Percentiles rank a stretch among this genome's conserved stretches.
Conservation (phyloP, 2,329 filamentous ascomycete genomes). For the Alternaria panax region DNA sequence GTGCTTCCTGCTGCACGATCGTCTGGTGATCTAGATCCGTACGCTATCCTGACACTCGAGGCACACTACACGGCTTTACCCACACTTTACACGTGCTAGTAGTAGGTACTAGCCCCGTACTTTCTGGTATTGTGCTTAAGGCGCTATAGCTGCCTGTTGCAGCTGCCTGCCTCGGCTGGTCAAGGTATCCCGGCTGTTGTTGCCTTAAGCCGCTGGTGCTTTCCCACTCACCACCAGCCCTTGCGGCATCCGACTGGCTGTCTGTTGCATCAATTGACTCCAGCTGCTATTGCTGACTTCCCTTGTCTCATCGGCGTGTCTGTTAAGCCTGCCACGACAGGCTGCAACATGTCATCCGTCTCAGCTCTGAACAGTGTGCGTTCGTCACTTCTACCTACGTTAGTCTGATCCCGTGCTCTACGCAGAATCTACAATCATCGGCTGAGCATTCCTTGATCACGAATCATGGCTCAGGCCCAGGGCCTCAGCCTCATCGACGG, state of each 20-base stretch:
- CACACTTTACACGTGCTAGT: background rate
- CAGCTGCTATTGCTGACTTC: constrained; percentile 13
- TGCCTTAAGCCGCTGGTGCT: constrained; percentile 19
- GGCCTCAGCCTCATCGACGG: constrained; percentile 38
- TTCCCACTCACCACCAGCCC: constrained; percentile 15
- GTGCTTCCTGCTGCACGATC: constrained; percentile 7
- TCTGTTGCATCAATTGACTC: constrained; percentile 18
- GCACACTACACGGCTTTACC: background rate
- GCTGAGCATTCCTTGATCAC: background rate
- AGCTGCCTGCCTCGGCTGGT: constrained; percentile 5
- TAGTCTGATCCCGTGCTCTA: constrained; percentile 15
- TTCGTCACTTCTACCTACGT: constrained; percentile 7
- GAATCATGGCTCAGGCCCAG: constrained; percentile 44
- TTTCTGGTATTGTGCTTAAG: background rate
- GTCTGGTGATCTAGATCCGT: constrained; percentile 5
- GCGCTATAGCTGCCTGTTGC: background rate
- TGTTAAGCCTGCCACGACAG: constrained; percentile 23
- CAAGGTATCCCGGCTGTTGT: constrained; percentile 20
- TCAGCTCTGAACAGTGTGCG: constrained; percentile 14
- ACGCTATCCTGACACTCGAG: background rate
- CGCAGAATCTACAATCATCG: background rate
- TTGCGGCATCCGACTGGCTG: constrained; percentile 20
- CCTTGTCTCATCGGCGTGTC: constrained; percentile 13
- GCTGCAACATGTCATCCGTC: constrained; percentile 26
- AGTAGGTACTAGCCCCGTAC: background rate